These are phyloP conservation scores for Triticum aestivum DNA, from an alignment of 176 grass and related monocot species.

Conservation along the genomic window DNA sequence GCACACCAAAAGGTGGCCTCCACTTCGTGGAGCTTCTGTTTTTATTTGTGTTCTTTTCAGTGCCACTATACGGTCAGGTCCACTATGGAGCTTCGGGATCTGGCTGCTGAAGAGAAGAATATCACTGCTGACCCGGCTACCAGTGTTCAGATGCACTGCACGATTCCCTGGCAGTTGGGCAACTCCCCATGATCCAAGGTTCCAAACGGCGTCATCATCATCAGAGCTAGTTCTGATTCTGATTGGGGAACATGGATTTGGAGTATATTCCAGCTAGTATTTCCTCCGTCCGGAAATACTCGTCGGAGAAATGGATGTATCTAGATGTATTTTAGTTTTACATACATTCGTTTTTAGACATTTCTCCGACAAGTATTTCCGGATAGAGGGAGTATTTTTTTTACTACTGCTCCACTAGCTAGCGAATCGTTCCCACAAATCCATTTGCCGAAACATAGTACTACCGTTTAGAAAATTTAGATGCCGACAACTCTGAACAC, in stretches of 20 bases:
- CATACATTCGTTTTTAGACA: too few relatives aligned
- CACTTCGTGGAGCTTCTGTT: not conserved
- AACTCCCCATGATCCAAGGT: not conserved
- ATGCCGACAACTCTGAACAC: not conserved
- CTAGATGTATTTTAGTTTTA: too few relatives aligned
- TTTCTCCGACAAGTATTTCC: too few relatives aligned
- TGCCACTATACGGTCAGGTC: too few relatives aligned
- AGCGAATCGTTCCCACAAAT: not conserved
- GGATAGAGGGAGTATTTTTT: too few relatives aligned
- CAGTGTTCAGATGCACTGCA: not conserved
- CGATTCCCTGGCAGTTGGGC: not conserved
- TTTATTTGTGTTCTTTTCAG: not conserved
- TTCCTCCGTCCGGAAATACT: too few relatives aligned
- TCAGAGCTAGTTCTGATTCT: not conserved
- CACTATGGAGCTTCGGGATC: not conserved
- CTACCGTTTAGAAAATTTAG: too few relatives aligned
- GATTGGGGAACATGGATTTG: not conserved
- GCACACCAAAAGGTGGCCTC: not conserved
- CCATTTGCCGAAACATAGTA: not conserved
- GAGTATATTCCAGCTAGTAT: not conserved
- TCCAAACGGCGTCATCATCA: not conserved
- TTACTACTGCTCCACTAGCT: too few relatives aligned
- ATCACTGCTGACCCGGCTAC: not conserved
- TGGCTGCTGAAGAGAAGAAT: not conserved
- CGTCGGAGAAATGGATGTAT: too few relatives aligned